These are phyloP conservation scores for Yamadazyma philogaea DNA, from an alignment of 805 yeast species.

Conservation along the genomic window DNA sequence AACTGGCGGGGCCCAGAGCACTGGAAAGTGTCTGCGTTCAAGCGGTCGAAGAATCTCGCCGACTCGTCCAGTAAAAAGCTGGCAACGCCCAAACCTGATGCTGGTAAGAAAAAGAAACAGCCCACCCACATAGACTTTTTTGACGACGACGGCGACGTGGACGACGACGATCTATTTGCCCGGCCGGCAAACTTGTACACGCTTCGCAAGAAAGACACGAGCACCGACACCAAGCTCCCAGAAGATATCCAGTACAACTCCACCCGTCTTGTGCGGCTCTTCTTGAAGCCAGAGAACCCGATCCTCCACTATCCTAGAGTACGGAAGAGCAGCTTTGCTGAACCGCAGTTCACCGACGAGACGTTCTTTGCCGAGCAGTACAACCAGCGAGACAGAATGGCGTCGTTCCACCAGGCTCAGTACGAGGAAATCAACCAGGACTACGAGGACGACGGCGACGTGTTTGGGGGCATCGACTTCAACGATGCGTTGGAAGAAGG, in stretches of 20 bases:
- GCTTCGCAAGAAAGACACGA: conserved; percentile 12
- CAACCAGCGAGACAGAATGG: conserved; percentile 38
- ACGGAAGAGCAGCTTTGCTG: conserved; percentile 4
- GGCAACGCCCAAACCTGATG: conserved; percentile 2
- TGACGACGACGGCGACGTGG: conserved; percentile 28
- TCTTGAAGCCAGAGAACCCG: conserved; percentile 54
- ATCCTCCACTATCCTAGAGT: conserved; percentile 18
- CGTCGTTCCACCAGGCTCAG: conserved; percentile 40
- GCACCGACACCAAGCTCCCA: conserved; percentile 51
- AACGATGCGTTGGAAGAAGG: conserved; percentile 28
- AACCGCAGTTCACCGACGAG: conserved; percentile 50
- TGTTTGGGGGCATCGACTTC: conserved; percentile 39
- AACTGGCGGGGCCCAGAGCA: conserved; percentile 92
- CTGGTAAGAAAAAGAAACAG: conserved; percentile 11
- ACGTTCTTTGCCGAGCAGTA: conserved; percentile 71
- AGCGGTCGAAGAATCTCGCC: conserved; percentile 35
- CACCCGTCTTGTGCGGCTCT: conserved; percentile 60
- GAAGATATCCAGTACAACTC: conserved; percentile 73
- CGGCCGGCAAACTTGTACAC: conserved; percentile 22
- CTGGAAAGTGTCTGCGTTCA: conserved; percentile 75
- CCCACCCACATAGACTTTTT: conserved; percentile 29
- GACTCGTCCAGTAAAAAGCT: conserved; percentile 11
- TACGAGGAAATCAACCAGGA: conserved; percentile 38
- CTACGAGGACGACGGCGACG: conserved; percentile 30
- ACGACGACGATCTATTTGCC: conserved; percentile 32